Base-by-base conservation (phyloP, 371 early-diverging fungal genomes). In the Batkoa obscura region DNA sequence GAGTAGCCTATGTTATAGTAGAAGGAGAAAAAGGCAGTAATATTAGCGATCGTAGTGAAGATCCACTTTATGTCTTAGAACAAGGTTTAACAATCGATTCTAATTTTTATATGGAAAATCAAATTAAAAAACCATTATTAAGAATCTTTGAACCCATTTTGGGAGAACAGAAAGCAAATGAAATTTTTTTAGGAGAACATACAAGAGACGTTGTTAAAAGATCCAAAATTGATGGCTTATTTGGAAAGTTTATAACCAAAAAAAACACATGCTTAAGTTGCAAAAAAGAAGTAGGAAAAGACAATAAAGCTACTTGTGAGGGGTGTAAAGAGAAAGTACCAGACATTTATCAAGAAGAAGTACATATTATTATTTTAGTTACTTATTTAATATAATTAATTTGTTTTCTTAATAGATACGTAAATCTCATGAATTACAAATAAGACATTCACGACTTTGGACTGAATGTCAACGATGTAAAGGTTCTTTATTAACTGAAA, bases 391-490 rank as follows among this genome's bases (percentile, higher is more conserved):
- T 68, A 77, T 63, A 60, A 76, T 55, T 66, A 66, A 12, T 59
- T 65, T 0, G 73, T 88, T 23, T 23, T 23, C 23, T 23, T 23
- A 23, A 23, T 23, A 23, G 23, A 23, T 23, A 23, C 23, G 23
- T 37, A 87, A 83, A 46, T 76, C 80, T 41, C 73, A 83, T 2
- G 90, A 94, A 66, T 72, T 75, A 5, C 23, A 23, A 23, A 23
- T 23, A 23, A 75, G 78, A 39, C 98, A 79, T 66, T 75, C 93
- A 30, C 71, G 93, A 13, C 78, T 99, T 43, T 98, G 99, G 99
- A 90, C 96, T 13, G 97, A 99, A 67, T 99, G 99, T 63, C 99
- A 99, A 67, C 78, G 98, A 39, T 99, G 99, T 68, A 97, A 98
- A 69, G 95, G 98, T 34, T 85, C 88, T 57, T 64, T 98, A 52